Evolutionary conservation across 768 basidiomycete species (phyloP), one percentile per base, ranked within the genome.

Genomic region (Amanita jacksonii): DNA sequence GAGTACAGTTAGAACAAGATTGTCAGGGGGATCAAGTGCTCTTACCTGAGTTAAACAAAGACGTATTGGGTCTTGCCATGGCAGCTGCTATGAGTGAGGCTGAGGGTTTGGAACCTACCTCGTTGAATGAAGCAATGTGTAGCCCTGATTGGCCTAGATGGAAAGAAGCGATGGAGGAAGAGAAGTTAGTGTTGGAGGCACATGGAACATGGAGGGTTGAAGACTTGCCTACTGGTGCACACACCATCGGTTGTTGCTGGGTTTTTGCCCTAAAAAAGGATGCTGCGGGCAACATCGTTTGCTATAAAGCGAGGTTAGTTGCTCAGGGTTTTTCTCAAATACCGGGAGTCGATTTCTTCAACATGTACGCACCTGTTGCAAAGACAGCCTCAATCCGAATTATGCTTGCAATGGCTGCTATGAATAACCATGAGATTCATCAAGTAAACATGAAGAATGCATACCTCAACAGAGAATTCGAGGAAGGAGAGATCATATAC

Each of bases 291-390:
- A 49, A 46, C 1, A 38, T 65, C 32, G 42, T 45, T 1, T 40
- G 52, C 4, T 57, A 62, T 49, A 67, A 69, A 45, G 65, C 56
- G 4, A 34, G 61, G 20, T 51, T 67, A 6, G 64, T 65, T n/a
- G n/a, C n/a, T n/a, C n/a, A n/a, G n/a, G n/a, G n/a, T n/a, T n/a
- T n/a, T n/a, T n/a, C n/a, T n/a, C 10, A 69, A 46, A 47, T 52
- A 1, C 56, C 55, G 10, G 64, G 65, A 2, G 37, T 58, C 15
- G 63, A 66, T 45, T 67, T 51, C 51, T 44, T 49, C 16, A 56
- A 61, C 7, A 37, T 34, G 5, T 35, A 33, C 12, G 59, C n/a
- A n/a, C n/a, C n/a, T n/a, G n/a, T n/a, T n/a, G n/a, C n/a, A n/a
- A n/a, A n/a, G n/a, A n/a, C n/a, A 58, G 3, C 34, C 34, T 30